phyloP scores from a whole-genome alignment of 2,329 filamentous ascomycete species.

The Sclerotinia minor region DNA sequence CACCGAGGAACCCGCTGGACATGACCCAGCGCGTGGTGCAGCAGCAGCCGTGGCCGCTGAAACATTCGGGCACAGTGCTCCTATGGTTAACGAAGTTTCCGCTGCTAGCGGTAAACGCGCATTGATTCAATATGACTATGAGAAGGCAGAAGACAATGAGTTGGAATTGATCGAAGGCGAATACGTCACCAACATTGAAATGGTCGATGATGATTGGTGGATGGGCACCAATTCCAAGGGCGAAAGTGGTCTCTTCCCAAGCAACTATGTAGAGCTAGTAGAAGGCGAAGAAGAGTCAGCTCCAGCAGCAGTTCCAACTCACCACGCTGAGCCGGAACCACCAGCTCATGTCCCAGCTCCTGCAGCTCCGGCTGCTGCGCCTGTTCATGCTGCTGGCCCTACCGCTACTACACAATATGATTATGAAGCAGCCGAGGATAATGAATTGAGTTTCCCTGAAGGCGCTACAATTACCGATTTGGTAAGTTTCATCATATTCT shows the following conservation, averaged over 20 bases:
- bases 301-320: slow-evolving; percentile 37
- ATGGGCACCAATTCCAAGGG: slow-evolving; percentile 85
- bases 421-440: slow-evolving; percentile 96
- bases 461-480: slow-evolving; percentile 78
- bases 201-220: slow-evolving; percentile 99
- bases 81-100: slow-evolving; percentile 47
- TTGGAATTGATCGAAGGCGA: slow-evolving; percentile 88
- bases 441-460: slow-evolving; percentile 84
- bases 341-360: slow-evolving; percentile 41
- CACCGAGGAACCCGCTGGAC: slow-evolving; percentile 61
- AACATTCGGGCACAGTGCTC: slow-evolving; percentile 45
- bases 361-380: slow-evolving; percentile 55
- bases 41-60: slow-evolving; percentile 56
- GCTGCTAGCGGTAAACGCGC: slow-evolving; percentile 67
- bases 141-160: slow-evolving; percentile 97
- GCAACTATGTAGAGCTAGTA: slow-evolving; percentile 91
- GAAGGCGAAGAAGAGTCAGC: slow-evolving; percentile 55
- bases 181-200: slow-evolving; percentile 86
- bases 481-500: slow-evolving; percentile 50
- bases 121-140: slow-evolving; percentile 89
- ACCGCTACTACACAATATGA: slow-evolving; percentile 83
- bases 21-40: slow-evolving; percentile 60
- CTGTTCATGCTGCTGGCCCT: slow-evolving; percentile 19
- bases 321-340: slow-evolving; percentile 32
- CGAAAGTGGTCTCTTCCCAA: slow-evolving; percentile 88